A percentile compares a stretch with the other conserved stretches of the same genome.
Evolutionary conservation across 805 yeast genomes (phyloP).

Genomic region (Yamadazyma akitaensis): DNA sequence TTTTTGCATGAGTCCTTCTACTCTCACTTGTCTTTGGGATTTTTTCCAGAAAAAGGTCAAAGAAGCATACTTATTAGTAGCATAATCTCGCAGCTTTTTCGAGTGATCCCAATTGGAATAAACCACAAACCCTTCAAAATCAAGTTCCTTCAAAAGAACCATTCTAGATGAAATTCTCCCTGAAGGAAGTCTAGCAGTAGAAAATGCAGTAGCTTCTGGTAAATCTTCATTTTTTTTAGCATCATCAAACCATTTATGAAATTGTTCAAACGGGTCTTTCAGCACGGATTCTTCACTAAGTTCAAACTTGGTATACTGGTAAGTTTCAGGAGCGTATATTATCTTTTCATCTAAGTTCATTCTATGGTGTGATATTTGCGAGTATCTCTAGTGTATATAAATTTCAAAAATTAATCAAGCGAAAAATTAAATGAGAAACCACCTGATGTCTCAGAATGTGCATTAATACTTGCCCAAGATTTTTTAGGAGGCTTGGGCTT

Average conservation of each 20-base stretch:
- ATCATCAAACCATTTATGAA: slow-evolving; percentile 79
- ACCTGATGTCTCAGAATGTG: not conserved
- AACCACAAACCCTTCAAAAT: slow-evolving; percentile 75
- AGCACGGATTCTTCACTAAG: slow-evolving; percentile 53
- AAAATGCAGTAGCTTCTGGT: slow-evolving; percentile 83
- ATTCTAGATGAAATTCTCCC: slow-evolving; percentile 88
- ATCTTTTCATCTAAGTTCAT: slow-evolving; percentile 18
- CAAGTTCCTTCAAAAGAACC: slow-evolving; percentile 87
- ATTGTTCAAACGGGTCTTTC: slow-evolving; percentile 69
- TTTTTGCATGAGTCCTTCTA: slow-evolving; percentile 80
- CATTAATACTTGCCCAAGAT: slow-evolving; percentile 1
- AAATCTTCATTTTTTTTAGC: slow-evolving; percentile 61
- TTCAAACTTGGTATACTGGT: slow-evolving; percentile 74
- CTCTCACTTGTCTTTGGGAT: slow-evolving; percentile 86
- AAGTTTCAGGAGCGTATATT: slow-evolving; percentile 79
- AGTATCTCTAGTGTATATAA: not conserved
- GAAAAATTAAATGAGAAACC: slow-evolving; percentile 11
- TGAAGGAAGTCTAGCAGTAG: slow-evolving; percentile 83
- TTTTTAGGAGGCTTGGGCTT: slow-evolving; percentile 4
- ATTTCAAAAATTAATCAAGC: slow-evolving; percentile 3
- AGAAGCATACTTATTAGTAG: slow-evolving; percentile 74
- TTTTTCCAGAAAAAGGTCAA: slow-evolving; percentile 90
- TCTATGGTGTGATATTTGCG: not conserved
- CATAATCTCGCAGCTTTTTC: slow-evolving; percentile 71
- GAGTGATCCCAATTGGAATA: slow-evolving; percentile 91